phyloP scores from a whole-genome alignment of 805 yeast genomes.

The Kodamaea lidongshanica region DNA sequence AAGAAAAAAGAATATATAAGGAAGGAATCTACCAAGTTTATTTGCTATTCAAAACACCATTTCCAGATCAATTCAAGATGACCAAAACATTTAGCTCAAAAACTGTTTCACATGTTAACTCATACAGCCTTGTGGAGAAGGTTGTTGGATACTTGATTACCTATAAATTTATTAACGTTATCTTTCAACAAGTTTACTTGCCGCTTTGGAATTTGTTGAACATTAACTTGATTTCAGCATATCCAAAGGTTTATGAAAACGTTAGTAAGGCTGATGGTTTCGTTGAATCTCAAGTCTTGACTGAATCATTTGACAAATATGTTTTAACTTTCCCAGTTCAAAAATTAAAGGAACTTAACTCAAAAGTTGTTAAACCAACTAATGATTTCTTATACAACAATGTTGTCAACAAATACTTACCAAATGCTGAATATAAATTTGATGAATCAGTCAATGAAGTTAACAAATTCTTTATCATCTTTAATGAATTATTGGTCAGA shows the following conservation, averaged over 20 bases:
- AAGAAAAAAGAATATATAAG: conserved; percentile 10
- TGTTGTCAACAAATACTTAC: conserved; percentile 19
- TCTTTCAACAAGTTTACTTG: conserved; percentile 20
- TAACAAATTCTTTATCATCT: conserved; percentile 17
- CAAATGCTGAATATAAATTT: conserved; percentile 23
- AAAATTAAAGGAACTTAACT: conserved; percentile 5
- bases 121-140: conserved; percentile 25
- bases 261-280: conserved; percentile 9
- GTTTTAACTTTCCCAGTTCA: conserved; percentile 8
- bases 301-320: conserved; percentile 9
- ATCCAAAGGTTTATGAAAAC: conserved; percentile 13
- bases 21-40: conserved; percentile 4
- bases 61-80: conserved; percentile 4
- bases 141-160: conserved; percentile 19
- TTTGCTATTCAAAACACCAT: conserved; percentile 1
- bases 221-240: conserved; percentile 17
- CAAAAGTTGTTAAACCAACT: conserved; percentile 18
- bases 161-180: conserved; percentile 18
- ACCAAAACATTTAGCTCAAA: conserved; percentile 26
- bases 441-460: conserved; percentile 15
- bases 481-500: conserved; percentile 17
- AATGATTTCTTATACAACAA: conserved; percentile 16
- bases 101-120: conserved; percentile 26
- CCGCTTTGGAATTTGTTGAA: conserved; percentile 17
- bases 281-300: conserved; percentile 10